Evolutionary conservation across 2,329 filamentous ascomycete genomes (phyloP), one percentile per base, ranked within the genome.

Genomic region (Chrysoporthe cubensis): DNA sequence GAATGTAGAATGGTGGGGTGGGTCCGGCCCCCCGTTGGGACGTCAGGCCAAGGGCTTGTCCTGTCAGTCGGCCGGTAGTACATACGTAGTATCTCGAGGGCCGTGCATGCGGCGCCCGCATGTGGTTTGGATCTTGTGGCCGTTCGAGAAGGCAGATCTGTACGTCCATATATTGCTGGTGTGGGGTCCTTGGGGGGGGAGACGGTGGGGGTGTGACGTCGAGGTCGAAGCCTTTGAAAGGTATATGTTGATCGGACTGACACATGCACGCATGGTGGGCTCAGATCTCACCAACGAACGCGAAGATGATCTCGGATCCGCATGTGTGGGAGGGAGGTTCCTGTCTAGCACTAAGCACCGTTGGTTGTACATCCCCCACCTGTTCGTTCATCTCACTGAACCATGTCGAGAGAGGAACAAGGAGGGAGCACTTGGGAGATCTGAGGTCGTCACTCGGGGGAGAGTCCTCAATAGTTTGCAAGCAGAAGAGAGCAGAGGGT

Each of bases 401-500:
- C 32, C 50, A 26, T 11, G 50, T 52, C 5, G 13, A 26, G 11
- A 8, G 21, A 26, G n/a, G 50, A 26, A 13, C 11, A 21, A 9
- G 43, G 43, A 4, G 13, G 43, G 43, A 13, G 16, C 46, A 13
- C 21, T 34, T 32, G 26, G 21, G 9, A 14, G 6, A 32, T 5
- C 21, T n/a, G 13, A 34, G 13, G 26, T 13, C 21, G n/a, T 9
- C 4, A 54, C 11, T 54, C 26, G 13, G 11, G 7, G 21, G 11
- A 54, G 21, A 11, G 54, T 40, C 8, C 32, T n/a, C 6, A 13
- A n/a, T 14, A n/a, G 13, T 8, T 3, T 18, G 54, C 34, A 40
- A 21, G 34, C 13, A 40, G 54, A 57, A 57, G 16, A 57, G 54
- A 62, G 59, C 59, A 62, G 54, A 40, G 34, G 18, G 37, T 34